These are phyloP conservation scores for Oxytropis ochrocephala DNA, from an alignment of 306 rosid species.

Conservation along the genomic window DNA sequence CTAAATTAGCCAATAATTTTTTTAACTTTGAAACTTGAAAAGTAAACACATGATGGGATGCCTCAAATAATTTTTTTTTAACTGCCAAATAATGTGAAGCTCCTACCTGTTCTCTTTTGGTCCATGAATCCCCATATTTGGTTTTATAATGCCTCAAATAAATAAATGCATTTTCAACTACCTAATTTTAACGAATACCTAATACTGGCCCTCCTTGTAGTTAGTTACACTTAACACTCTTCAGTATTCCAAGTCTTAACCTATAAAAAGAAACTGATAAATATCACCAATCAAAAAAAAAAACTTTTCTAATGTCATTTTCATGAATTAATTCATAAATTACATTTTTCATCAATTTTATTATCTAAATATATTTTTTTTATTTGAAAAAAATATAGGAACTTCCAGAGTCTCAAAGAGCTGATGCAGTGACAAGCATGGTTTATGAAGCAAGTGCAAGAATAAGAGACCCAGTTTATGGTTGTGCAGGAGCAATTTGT, in stretches of 20 bases:
- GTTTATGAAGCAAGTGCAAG: slow-evolving; percentile 90
- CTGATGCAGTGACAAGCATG: slow-evolving; percentile 94
- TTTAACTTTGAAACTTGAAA: neutral
- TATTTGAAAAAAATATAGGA: slow-evolving; percentile 39
- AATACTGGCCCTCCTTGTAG: slow-evolving; percentile 20
- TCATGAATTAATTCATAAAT: neutral
- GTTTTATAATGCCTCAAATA: neutral
- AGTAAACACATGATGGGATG: neutral
- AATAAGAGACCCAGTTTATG: slow-evolving; percentile 84
- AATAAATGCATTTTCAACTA: slow-evolving; percentile 20
- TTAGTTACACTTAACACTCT: slow-evolving; percentile 1
- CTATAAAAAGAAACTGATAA: neutral
- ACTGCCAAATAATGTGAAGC: neutral
- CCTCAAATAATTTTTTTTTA: too few species aligned
- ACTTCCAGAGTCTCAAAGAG: slow-evolving; percentile 77
- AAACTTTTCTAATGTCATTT: neutral
- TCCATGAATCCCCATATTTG: neutral
- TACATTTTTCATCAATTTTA: neutral
- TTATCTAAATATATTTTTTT: neutral
- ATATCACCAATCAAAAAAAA: neutral
- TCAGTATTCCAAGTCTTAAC: slow-evolving; percentile 1
- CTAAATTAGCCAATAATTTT: neutral
- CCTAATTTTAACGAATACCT: slow-evolving; percentile 23
- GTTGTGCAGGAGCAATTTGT: slow-evolving; percentile 88
- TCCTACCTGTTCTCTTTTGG: neutral